These are phyloP conservation scores for Pichia sp. DNA, from an alignment of 1,139 yeast genomes.

Conservation along the genomic window DNA sequence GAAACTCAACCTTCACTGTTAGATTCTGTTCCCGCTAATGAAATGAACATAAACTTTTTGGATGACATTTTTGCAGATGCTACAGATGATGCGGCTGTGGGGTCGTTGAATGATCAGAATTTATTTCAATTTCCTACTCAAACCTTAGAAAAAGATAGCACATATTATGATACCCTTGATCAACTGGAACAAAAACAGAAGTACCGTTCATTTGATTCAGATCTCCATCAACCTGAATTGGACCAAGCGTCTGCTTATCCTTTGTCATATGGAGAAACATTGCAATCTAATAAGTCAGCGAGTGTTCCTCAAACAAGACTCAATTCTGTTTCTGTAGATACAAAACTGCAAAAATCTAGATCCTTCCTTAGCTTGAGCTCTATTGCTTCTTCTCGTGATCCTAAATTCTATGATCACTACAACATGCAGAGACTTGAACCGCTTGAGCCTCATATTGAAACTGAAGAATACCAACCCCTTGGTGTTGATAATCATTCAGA, in stretches of 20 bases:
- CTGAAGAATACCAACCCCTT: neutral
- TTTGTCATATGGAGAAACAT: neutral
- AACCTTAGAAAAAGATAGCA: neutral
- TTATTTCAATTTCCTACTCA: neutral
- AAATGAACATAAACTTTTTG: constrained; percentile 2
- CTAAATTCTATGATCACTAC: neutral
- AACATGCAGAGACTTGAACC: neutral
- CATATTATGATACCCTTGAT: constrained; percentile 5
- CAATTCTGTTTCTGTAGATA: constrained; percentile 5
- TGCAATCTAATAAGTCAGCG: constrained; percentile 1
- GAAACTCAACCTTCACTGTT: constrained; percentile 4
- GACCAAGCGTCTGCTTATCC: neutral
- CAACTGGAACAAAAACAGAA: neutral
- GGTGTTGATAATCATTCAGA: neutral
- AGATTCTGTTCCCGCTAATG: constrained; percentile 3
- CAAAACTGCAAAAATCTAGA: constrained; percentile 25
- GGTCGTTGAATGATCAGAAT: constrained; percentile 9
- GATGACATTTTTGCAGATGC: constrained; percentile 8
- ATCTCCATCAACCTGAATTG: neutral
- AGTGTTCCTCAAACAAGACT: constrained; percentile 8
- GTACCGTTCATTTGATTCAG: neutral
- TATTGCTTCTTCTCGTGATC: constrained; percentile 26
- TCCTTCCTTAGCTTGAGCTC: constrained; percentile 29
- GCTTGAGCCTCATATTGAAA: constrained; percentile 13
- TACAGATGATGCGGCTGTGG: constrained; percentile 13